Conservation (phyloP, 2,329 filamentous ascomycete species). For the Zymoseptoria passerinii region DNA sequence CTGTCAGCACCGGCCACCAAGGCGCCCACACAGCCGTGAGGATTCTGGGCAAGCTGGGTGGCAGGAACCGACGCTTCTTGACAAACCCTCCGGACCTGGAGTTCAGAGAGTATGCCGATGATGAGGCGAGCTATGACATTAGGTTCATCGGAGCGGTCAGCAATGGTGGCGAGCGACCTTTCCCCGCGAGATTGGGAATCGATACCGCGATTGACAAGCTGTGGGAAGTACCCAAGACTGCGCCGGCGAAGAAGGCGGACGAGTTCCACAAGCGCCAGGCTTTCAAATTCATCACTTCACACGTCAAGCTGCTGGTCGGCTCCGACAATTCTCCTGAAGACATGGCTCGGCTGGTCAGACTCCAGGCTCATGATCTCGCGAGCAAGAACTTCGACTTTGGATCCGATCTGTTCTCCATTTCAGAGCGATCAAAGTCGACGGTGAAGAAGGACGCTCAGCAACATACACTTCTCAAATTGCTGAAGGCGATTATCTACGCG, state of each 20-base stretch:
- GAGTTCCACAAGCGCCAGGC: constrained; percentile 89
- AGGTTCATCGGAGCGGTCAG: constrained; percentile 82
- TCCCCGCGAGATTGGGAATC: constrained; percentile 77
- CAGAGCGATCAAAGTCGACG: constrained; percentile 73
- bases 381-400: constrained; percentile 64
- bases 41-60: constrained; percentile 92
- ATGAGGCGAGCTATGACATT: constrained; percentile 78
- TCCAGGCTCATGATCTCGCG: constrained; percentile 81
- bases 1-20: constrained; percentile 53
- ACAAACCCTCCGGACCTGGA: constrained; percentile 77
- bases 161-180: constrained; percentile 59
- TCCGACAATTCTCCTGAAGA: constrained; percentile 84
- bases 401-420: constrained; percentile 61
- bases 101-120: constrained; percentile 80
- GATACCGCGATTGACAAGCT: constrained; percentile 84
- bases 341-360: constrained; percentile 69
- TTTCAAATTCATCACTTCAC: constrained; percentile 75
- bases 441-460: constrained; percentile 83
- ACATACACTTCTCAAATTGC: constrained; percentile 67
- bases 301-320: constrained; percentile 84
- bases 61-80: constrained; percentile 90
- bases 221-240: constrained; percentile 63
- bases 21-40: constrained; percentile 96
- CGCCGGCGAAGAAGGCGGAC: constrained; percentile 59
- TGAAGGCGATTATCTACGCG: constrained; percentile 83